Base-by-base conservation (phyloP, 2,329 filamentous ascomycete genomes). In the Raffaelea arxii region DNA sequence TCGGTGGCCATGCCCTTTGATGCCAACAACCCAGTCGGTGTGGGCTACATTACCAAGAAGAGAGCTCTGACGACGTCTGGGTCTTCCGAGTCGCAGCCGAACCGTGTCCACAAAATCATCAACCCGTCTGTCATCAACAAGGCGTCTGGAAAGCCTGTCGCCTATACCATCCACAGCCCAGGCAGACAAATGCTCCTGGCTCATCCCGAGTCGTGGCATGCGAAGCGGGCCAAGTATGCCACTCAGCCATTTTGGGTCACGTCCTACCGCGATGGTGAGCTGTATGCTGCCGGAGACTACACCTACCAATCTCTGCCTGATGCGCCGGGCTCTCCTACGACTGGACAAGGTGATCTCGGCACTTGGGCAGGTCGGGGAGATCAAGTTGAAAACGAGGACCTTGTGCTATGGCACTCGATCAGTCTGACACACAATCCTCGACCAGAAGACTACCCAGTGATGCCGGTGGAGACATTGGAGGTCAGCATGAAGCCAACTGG, bases 371-470 rank as follows among this genome's bases (percentile, higher is more conserved):
- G 53, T 51, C 59, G 59, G 47, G 57, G 53, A 51, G 60, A 61
- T 50, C 52, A 55, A 54, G 41, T 49, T 2, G 39, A 38, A 18
- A 44, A 49, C 27, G 51, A 47, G 25, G 48, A 49, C 25, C 25
- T 50, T 32, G 74, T 80, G 2, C 59, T 80, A 4, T 80, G 74
- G 73, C 68, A 76, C 19, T 71, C 75, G 1, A 71, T 72, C 55
- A 66, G 79, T 18, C 74, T 81, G 25, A 84, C 81, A 25, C 80
- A 84, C 52, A 77, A 82, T 27, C 78, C 79, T 0, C 67, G 79
- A 0, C 70, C 75, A 9, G 80, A 84, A 53, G 80, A 84, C 56
- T 84, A 80, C 67, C 80, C 78, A 0, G 77, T 83, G 5, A 84
- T 84, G 81, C 80, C 80, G 0, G 72, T 67, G 48, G 80, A 84